Base-by-base conservation (phyloP, 1,284 basidiomycete genomes). In the Chondrostereum purpureum region DNA sequence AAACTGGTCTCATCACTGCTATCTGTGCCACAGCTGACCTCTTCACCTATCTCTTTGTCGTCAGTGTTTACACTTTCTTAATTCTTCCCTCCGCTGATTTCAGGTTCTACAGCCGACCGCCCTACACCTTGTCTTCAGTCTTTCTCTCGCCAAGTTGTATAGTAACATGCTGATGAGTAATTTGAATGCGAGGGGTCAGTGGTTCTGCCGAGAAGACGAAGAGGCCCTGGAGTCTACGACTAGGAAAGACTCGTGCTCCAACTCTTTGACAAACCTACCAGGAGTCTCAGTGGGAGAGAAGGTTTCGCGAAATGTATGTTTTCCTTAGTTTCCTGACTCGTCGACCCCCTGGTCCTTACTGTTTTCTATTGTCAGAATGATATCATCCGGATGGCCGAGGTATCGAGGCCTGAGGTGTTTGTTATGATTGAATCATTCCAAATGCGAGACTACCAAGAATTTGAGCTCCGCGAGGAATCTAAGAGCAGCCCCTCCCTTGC, bases 81-180 rank as follows among this genome's bases (percentile, higher is more conserved):
- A 31, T 8, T n/a, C n/a, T n/a, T n/a, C n/a, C 27, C 27, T n/a
- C 27, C 27, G 27, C n/a, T 31, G 27, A 31, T n/a, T n/a, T n/a
- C 8, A 31, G 27, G 8, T 31, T n/a, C n/a, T n/a, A 8, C 27
- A 31, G 27, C 27, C 27, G 8, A 31, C 8, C 27, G 27, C 8
- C 27, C n/a, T 31, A 18, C 68, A 71, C 47, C 58, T 72, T 5
- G 56, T 65, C 3, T 67, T 71, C 59, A 70, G 70, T 45, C 56
- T 69, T 46, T 61, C 67, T 4, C 58, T 73, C 0, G 59, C 64
- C 45, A 72, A 71, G 51, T 55, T 72, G 1, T 72, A 72, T 56
- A 64, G 67, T 10, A 72, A 70, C 53, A 65, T 64, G 11, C 55
- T 71, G 16, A 59, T 72, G 58, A 69, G 67, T 38, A 69, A 61